A percentile compares a stretch with the other conserved stretches of the same genome.
phyloP scores from a whole-genome alignment of 1,284 basidiomycete genomes.

The Schizopora paradoxa region DNA sequence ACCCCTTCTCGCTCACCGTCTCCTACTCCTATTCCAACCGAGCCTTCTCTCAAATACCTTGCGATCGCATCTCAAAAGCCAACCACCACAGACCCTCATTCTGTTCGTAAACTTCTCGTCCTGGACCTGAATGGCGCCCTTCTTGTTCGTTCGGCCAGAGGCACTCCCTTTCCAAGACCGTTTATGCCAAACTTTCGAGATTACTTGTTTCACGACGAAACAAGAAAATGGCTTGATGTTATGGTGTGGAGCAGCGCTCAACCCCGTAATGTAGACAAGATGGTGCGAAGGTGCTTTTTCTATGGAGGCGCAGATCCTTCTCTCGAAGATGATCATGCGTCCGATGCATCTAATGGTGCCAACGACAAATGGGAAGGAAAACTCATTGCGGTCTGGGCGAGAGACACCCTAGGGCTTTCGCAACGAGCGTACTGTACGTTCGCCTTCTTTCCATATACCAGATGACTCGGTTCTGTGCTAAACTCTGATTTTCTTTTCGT shows the following conservation, averaged over 20 bases:
- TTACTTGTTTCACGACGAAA: constrained; percentile 57
- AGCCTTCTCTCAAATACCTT: constrained; percentile 37
- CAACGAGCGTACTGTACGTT: constrained; percentile 56
- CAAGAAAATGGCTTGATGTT: constrained; percentile 61
- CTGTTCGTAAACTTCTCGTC: constrained; percentile 62
- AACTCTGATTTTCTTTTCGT: constrained; percentile 9
- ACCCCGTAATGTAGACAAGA: constrained; percentile 69
- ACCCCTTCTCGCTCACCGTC: constrained; percentile 1
- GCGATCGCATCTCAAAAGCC: constrained; percentile 33
- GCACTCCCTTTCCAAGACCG: constrained; percentile 46
- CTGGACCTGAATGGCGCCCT: constrained; percentile 83
- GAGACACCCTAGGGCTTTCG: constrained; percentile 67
- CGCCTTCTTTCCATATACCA: constrained; percentile 9
- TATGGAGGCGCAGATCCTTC: constrained; percentile 2
- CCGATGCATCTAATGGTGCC: too few species aligned
- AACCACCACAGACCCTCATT: constrained; percentile 26
- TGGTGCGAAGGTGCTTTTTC: constrained; percentile 55
- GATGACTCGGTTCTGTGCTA: neutral
- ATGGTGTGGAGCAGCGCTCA: constrained; percentile 89
- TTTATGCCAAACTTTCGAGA: constrained; percentile 61
- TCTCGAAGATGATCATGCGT: neutral
- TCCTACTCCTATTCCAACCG: constrained; percentile 12
- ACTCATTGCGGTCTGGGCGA: constrained; percentile 69
- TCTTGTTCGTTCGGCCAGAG: constrained; percentile 53
- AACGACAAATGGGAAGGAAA: constrained; percentile 18